Base-by-base conservation (phyloP, 2,329 filamentous ascomycete species). In the Aspergillus sp. region DNA sequence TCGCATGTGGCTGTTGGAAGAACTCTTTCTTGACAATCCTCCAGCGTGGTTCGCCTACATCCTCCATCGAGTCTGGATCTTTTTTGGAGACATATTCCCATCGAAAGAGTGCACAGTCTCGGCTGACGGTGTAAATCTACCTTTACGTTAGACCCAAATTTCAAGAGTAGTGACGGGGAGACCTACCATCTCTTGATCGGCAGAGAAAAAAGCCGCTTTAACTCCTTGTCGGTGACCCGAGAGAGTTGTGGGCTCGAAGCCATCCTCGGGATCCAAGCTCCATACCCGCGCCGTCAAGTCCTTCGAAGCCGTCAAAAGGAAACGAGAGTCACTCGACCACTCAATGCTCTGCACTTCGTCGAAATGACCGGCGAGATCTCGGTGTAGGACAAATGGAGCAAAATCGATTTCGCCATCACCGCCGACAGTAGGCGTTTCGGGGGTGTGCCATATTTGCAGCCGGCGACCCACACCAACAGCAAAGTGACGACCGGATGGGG, bases 271-370 rank as follows among this genome's bases (percentile, higher is more conserved):
- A 65, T 96, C 84, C 64, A 97, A 79, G 72, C 93, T 98, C 93
- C 93, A 99, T 86, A 99, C 90, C 71, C 93, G 86, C 40, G 91
- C 89, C 0, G 93, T 98, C 74, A 98, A 77, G 70, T 99, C 95
- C 72, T 92, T 97, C 17, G 92, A 93, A 3, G 93, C 85, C 61
- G 89, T 96, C 54, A 99, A 82, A 74, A 99, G 93, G 80, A 99
- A 99, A 24, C 95, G 84, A 12, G 93, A 97, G 77, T 99, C 96
- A 73, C 86, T 89, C 8, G 95, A 98, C 95, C 96, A 99, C 71
- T 96, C 89, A 55, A 99, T 89, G 72, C 88, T 88, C 62, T 87
- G 86, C 12, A 98, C 89, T 15, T 84, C 84, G 73, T 98, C 95
- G 67, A 95, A 96, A 74, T 99, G 95, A 0, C 90, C 91, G 1